Evolutionary conservation across 176 grass and related monocot species (phyloP).

Genomic region (Chloris gayana): DNA sequence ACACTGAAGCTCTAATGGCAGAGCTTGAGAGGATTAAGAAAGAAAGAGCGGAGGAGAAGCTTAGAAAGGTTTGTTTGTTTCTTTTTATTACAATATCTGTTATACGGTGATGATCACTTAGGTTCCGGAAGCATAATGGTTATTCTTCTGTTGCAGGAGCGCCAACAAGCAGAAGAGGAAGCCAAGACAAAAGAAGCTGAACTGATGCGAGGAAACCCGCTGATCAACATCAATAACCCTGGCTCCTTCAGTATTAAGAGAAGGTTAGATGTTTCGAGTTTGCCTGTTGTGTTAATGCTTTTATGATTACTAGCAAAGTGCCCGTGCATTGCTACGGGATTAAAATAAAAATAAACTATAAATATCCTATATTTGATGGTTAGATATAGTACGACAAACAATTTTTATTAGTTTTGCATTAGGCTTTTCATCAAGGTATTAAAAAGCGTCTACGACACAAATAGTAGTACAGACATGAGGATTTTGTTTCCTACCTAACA

Average conservation of each 20-base stretch:
- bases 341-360: no score
- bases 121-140: neutral
- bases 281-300: neutral
- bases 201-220: constrained; percentile 81
- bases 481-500: no score
- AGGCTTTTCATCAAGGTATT: no score
- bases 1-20: constrained; percentile 89
- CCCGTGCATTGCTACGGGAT: no score
- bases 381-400: no score
- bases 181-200: constrained; percentile 90
- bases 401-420: no score
- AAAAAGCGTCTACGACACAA: no score
- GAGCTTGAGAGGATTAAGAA: constrained; percentile 97
- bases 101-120: neutral
- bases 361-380: no score
- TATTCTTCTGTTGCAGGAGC: constrained; percentile 55
- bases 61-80: constrained; percentile 64
- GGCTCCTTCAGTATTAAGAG: constrained; percentile 89
- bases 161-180: constrained; percentile 79
- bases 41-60: constrained; percentile 86
- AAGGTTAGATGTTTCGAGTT: constrained; percentile 49
- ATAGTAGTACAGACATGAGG: no score
- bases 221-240: constrained; percentile 83
- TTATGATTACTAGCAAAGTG: no score
- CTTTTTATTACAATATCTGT: neutral